Base-by-base conservation (phyloP, 176 grass and related monocot species). In the Eragrostis curvula region DNA sequence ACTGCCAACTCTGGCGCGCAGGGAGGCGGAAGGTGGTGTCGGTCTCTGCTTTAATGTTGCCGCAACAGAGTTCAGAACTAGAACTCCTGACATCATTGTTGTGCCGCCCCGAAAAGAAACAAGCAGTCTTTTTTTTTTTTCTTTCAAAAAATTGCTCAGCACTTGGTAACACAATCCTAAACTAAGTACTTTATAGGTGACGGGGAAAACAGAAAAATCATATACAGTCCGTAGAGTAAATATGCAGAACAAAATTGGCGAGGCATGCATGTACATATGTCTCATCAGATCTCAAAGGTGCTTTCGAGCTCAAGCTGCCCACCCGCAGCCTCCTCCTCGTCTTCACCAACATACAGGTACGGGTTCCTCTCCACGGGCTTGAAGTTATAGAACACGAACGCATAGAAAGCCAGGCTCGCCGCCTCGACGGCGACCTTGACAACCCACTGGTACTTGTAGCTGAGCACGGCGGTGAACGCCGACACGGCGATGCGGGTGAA, bases 381-480 rank as follows among this genome's bases (percentile, higher is more conserved):
- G 49, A 90, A 94, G 58, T 94, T 94, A 3, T 88, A 81, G 75
- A 90, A 94, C 0, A 88, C 88, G 49, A 94, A 90, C 0, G 79
- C 0, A 2, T 90, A 94, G 85, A 94, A 94, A 0, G 85, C 82
- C 0, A 94, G 70, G 88, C 82, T 86, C 2, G 79, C 85, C 8
- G 25, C 28, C 70, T 90, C 88, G 30, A 79, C 61, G 18, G 85
- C 72, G 14, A 81, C 74, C 23, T 62, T 80, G 48, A 88, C 79
- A 40, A 70, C 70, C 91, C 91, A 94, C 64, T 83, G 85, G 55
- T 86, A 85, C 82, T 21, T 83, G 82, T 90, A 90, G 75, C 71
- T 85, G 50, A 94, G 88, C 79, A 90, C 29, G 21, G 74, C 75
- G 25, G 78, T 71, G 29, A 88, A 77, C 8, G 91, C 85, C 0